These are phyloP conservation scores for Ogataea henricii DNA, from an alignment of 805 yeast species.

Conservation along the genomic window DNA sequence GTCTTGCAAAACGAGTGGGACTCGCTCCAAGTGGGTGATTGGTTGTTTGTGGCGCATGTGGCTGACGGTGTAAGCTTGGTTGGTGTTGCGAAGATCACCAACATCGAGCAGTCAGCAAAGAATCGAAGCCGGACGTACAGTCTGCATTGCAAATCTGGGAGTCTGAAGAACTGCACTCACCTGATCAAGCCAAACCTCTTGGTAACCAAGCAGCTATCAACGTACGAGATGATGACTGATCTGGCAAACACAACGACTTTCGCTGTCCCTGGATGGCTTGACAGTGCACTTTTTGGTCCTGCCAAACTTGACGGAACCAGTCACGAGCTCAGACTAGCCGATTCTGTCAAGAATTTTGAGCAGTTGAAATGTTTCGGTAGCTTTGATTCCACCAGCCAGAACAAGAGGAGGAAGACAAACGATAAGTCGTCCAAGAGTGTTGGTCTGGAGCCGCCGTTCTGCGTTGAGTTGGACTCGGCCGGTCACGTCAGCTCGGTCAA, in stretches of 20 bases:
- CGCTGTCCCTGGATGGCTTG: slow-evolving; percentile 7
- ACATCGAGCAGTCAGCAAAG: background rate
- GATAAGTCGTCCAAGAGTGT: background rate
- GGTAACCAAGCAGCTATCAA: background rate
- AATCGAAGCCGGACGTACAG: background rate
- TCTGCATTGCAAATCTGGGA: background rate
- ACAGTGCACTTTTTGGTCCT: background rate
- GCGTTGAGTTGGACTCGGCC: background rate
- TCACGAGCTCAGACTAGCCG: slow-evolving; percentile 23
- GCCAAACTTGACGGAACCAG: background rate
- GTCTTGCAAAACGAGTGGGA: slow-evolving; percentile 14
- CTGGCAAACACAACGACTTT: background rate
- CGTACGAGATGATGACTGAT: background rate
- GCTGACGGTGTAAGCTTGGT: background rate
- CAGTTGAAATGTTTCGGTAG: too few relatives aligned
- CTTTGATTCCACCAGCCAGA: background rate
- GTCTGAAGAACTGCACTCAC: background rate
- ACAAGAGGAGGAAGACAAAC: slow-evolving; percentile 11
- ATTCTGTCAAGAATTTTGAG: slow-evolving; percentile 19
- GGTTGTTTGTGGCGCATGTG: slow-evolving; percentile 2
- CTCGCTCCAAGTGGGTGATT: slow-evolving; percentile 2
- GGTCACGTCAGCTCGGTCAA: background rate
- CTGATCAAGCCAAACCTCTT: background rate
- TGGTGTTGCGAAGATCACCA: background rate
- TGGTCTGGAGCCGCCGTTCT: background rate